These are phyloP conservation scores for Dendrostoma leiphaemia DNA, from an alignment of 2,329 filamentous ascomycete genomes.

Conservation along the genomic window DNA sequence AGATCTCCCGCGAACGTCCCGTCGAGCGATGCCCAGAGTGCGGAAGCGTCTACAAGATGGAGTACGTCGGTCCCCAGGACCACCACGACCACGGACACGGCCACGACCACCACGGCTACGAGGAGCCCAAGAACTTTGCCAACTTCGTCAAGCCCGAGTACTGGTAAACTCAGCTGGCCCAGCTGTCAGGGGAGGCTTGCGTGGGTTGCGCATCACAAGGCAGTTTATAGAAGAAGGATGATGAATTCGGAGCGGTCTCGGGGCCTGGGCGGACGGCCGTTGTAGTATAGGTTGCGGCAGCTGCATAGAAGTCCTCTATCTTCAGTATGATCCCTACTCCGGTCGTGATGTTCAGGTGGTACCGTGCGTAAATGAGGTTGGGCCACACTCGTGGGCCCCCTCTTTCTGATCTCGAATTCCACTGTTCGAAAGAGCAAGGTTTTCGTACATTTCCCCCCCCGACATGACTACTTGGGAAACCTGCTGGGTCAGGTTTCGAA, in stretches of 20 bases:
- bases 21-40: conserved; percentile 96
- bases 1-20: conserved; percentile 87
- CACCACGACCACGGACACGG: conserved; percentile 56
- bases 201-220: background rate
- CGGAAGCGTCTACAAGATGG: conserved; percentile 95
- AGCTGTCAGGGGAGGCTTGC: background rate
- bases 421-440: no score
- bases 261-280: conserved; percentile 17
- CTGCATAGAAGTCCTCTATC: conserved; percentile 26
- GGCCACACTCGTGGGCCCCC: no score
- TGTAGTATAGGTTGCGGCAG: conserved; percentile 38
- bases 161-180: conserved; percentile 73
- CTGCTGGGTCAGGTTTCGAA: no score
- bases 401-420: no score
- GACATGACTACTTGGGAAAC: no score
- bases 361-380: background rate
- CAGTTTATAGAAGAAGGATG: conserved; percentile 12
- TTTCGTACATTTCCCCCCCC: no score
- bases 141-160: conserved; percentile 96
- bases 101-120: conserved; percentile 59
- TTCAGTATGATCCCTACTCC: background rate
- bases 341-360: background rate
- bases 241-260: conserved; percentile 1
- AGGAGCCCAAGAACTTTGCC: conserved; percentile 94
- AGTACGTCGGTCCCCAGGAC: conserved; percentile 84